A percentile compares a stretch with the other conserved stretches of the same genome.
Evolutionary conservation across 495 filamentous ascomycete genomes (phyloP).

Genomic region (Friedmanniomyces simplex): DNA sequence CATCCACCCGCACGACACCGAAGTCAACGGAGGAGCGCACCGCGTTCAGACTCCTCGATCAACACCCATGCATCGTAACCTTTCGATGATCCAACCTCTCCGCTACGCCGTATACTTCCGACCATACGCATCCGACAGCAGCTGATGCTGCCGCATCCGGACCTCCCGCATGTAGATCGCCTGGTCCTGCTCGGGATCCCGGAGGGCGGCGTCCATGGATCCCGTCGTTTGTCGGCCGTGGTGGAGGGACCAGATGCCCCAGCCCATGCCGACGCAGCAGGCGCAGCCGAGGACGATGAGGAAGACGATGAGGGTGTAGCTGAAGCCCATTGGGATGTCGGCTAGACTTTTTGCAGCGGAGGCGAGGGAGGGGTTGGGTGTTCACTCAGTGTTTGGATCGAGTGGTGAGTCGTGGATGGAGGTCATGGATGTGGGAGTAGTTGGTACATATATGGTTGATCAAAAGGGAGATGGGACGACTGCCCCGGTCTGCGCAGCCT

Average conservation of each 20-base stretch:
- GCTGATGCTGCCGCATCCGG: background rate
- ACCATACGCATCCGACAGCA: background rate
- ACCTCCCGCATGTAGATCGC: slow-evolving; percentile 5
- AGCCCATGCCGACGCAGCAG: background rate
- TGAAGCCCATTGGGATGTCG: background rate
- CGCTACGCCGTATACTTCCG: background rate
- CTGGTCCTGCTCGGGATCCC: background rate
- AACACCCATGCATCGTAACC: too few relatives aligned
- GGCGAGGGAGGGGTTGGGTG: background rate
- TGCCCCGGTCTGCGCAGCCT: too few relatives aligned
- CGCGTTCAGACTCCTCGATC: too few relatives aligned
- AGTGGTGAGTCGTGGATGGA: too few relatives aligned
- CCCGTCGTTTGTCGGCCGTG: background rate
- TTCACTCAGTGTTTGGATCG: too few relatives aligned
- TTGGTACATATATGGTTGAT: too few relatives aligned
- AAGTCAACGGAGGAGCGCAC: too few relatives aligned
- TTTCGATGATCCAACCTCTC: background rate
- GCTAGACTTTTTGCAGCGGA: background rate
- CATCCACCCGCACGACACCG: too few relatives aligned
- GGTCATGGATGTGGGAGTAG: too few relatives aligned
- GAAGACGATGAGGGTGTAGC: slow-evolving; percentile 1
- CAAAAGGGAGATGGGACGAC: too few relatives aligned
- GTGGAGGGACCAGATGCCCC: background rate
- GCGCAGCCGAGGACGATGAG: slow-evolving; percentile 3
- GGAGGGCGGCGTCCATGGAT: background rate